Base-by-base conservation (phyloP, 306 rosid genomes). In the Prunus campanulata region DNA sequence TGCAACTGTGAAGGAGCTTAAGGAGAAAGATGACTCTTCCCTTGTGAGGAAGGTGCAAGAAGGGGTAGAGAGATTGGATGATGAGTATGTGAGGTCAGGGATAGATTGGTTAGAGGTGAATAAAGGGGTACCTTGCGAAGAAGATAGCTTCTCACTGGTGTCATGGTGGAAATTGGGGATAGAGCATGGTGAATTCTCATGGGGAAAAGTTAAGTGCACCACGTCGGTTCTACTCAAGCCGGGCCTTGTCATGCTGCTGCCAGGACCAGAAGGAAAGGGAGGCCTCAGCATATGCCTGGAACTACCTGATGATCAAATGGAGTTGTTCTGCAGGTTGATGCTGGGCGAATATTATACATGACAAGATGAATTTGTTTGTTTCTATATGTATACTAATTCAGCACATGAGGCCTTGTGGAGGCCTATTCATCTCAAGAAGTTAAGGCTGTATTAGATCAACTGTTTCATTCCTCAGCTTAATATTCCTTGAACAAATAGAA, bases 41-140 rank as follows among this genome's bases (percentile, higher is more conserved):
- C 74, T 59, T 20, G 73, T 82, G 52, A 79, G 79, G 60, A 85
- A 80, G 76, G 91, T 82, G 47, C 81, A 84, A 79, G 88, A 84
- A 68, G 91, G 91, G 67, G 48, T 85, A 27, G 88, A 87, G 70
- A 85, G 88, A 61, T 77, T 89, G 63, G 70, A 86, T 71, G 83
- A 85, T 42, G 88, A 84, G 79, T 89, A 89, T 56, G 82, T 87
- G 7, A 78, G 83, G 64, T 87, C 93, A 3, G 86, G 86, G 13
- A 69, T 87, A 25, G 88, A 85, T 75, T 89, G 93, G 93, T 85
- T 89, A 20, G 93, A 85, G 74, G 77, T 79, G 70, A 78, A 83
- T 10, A 74, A 49, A 47, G 93, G 93, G 5, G 89, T 87, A 49
- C 93, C 93, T 44, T 78, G 87, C 29, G 59, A 25, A 42, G 88